Evolutionary conservation across 768 basidiomycete species (phyloP), one percentile per base, ranked within the genome.

Genomic region (Termitomyces sp.): DNA sequence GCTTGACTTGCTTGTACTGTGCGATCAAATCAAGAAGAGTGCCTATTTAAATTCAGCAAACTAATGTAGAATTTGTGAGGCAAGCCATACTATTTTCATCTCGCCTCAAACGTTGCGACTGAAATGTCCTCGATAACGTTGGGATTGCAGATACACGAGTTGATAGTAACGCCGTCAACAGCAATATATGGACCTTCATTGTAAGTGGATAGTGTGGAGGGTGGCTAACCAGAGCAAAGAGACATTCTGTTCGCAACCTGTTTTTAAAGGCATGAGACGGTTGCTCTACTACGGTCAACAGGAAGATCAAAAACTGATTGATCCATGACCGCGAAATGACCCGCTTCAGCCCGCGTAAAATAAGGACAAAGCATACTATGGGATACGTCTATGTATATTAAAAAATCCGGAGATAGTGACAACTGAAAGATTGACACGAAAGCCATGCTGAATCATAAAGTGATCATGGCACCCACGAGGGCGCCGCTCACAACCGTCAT

Each of bases 391-490:
- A 36, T 20, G 0, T 20, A 41, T 28, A 10, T 18, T n/a, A 14
- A 20, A 18, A 30, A 8, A 32, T 32, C 9, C 3, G 3, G 26
- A 24, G 24, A 46, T 26, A 28, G 38, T 6, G 16, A 18, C 8
- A 20, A 13, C n/a, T 24, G 8, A 3, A 36, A 36, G 22, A 36
- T 24, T 9, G 18, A 8, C 38, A 2, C 14, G 3, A 45, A 10
- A 3, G 32, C 3, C 10, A 28, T 33, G 14, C 16, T 35, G 43
- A 35, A 50, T 69, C 65, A 79, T 24, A 75, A 52, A 28, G 71
- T 71, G 46, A 78, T 69, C 20, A 70, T 63, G 16, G 77, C 77
- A 30, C 79, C 79, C 36, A 76, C 53, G 20, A 79, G 59, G 2
- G 75, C 70, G 62, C 78, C 74, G 44, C 71, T 56, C 41, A 79